These are phyloP conservation scores for Ogataea populi-albae DNA, from an alignment of 805 yeast genomes.

Conservation along the genomic window DNA sequence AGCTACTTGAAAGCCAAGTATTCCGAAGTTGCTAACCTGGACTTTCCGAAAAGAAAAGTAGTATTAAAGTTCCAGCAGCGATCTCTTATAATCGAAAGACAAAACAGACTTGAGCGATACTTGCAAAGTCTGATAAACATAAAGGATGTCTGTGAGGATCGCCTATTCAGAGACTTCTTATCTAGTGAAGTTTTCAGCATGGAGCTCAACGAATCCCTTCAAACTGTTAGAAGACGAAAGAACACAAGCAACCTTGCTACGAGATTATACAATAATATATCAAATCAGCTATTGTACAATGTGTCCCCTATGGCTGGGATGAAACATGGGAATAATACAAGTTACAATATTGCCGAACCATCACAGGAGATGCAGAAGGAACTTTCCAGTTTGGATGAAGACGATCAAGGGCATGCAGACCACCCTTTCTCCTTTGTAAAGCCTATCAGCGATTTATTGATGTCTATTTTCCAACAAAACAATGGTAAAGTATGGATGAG, in stretches of 20 bases:
- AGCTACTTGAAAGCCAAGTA: conserved; percentile 56
- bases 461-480: conserved; percentile 63
- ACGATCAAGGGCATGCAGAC: conserved; percentile 12
- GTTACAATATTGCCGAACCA: conserved; percentile 19
- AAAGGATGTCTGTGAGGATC: conserved; percentile 71
- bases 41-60: conserved; percentile 59
- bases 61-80: conserved; percentile 71
- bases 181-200: conserved; percentile 63
- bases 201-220: conserved; percentile 17
- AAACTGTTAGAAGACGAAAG: conserved; percentile 9
- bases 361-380: conserved; percentile 50
- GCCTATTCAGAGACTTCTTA: conserved; percentile 69
- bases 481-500: conserved; percentile 70
- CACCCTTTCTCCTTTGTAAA: conserved; percentile 56
- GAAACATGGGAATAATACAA: background rate
- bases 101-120: conserved; percentile 58
- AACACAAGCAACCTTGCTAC: conserved; percentile 29
- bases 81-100: conserved; percentile 62
- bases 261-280: conserved; percentile 31
- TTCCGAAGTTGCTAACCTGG: conserved; percentile 46
- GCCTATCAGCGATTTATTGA: conserved; percentile 76
- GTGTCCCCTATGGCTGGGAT: background rate
- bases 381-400: conserved; percentile 49
- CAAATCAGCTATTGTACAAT: conserved; percentile 20
- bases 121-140: conserved; percentile 53